Percentiles rank a stretch among this genome's conserved stretches.
phyloP scores from a whole-genome alignment of 179 eudicot species.

The Amaranthus tricolor region DNA sequence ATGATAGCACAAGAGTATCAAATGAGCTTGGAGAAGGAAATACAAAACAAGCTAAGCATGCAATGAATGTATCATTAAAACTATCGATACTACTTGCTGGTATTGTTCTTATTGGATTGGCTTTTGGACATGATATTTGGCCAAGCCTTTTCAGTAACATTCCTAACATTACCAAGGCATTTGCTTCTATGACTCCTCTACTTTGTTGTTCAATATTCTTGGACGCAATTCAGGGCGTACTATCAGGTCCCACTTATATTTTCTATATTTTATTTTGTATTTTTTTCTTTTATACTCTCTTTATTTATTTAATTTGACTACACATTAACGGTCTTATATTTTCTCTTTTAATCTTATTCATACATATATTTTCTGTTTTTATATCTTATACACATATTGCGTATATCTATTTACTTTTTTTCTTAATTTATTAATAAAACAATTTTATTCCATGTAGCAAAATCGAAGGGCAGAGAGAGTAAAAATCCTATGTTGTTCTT shows the following conservation, averaged over 20 bases:
- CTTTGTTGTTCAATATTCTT: slow-evolving; percentile 40
- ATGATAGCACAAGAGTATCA: slow-evolving; percentile 67
- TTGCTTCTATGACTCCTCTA: slow-evolving; percentile 54
- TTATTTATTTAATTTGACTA: no score
- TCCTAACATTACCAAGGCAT: slow-evolving; percentile 37
- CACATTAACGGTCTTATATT: no score
- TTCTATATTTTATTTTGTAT: background rate
- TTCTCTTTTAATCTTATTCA: no score
- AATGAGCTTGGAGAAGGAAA: slow-evolving; percentile 77
- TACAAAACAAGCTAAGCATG: slow-evolving; percentile 48
- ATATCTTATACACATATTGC: no score
- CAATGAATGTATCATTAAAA: slow-evolving; percentile 59
- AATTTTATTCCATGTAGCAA: no score
- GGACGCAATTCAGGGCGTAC: slow-evolving; percentile 62
- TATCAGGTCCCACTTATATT: slow-evolving; percentile 51
- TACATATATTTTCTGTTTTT: no score
- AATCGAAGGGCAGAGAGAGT: no score
- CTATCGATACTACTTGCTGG: slow-evolving; percentile 42
- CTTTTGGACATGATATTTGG: slow-evolving; percentile 60
- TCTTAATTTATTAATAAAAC: no score
- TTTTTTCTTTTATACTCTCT: no score
- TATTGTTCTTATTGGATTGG: slow-evolving; percentile 39
- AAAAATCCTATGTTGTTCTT: no score
- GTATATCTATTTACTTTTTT: no score
- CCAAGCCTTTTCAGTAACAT: slow-evolving; percentile 57